Evolutionary conservation across 116 monocot genomes (phyloP).

Genomic region (Thalassia testudinum): DNA sequence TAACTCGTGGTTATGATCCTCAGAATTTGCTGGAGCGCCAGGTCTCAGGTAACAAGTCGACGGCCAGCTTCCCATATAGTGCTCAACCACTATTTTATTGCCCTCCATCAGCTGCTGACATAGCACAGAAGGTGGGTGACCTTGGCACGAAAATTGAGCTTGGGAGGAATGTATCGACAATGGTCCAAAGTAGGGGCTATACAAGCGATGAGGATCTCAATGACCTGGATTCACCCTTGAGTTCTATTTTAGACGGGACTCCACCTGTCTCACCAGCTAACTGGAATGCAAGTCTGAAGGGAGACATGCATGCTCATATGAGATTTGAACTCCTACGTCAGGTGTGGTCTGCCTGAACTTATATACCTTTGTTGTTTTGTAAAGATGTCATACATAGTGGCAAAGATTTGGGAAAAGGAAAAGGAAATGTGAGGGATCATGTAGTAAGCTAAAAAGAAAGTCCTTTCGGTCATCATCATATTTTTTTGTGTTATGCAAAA

Average conservation of each 20-base stretch:
- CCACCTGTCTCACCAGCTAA: slow-evolving; percentile 15
- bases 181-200: slow-evolving; percentile 65
- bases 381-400: too few species aligned
- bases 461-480: too few species aligned
- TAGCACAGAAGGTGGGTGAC: slow-evolving; percentile 48
- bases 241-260: slow-evolving; percentile 45
- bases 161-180: slow-evolving; percentile 36
- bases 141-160: slow-evolving; percentile 23
- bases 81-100: slow-evolving; percentile 45
- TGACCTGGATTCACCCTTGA: slow-evolving; percentile 52
- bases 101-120: slow-evolving; percentile 28
- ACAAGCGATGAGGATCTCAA: slow-evolving; percentile 90
- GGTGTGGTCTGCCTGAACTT: slow-evolving; percentile 10
- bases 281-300: slow-evolving; percentile 5
- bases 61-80: slow-evolving; percentile 42
- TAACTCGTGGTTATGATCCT: too few species aligned
- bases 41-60: too few species aligned
- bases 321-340: slow-evolving; percentile 49
- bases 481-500: too few species aligned
- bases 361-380: too few species aligned
- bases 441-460: too few species aligned
- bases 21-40: too few species aligned
- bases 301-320: slow-evolving; percentile 8
- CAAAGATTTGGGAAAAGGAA: too few species aligned
- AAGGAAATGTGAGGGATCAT: too few species aligned